Evolutionary conservation across 2,329 filamentous ascomycete genomes (phyloP), one percentile per base, ranked within the genome.

Genomic region (Hypocrella siamensis): DNA sequence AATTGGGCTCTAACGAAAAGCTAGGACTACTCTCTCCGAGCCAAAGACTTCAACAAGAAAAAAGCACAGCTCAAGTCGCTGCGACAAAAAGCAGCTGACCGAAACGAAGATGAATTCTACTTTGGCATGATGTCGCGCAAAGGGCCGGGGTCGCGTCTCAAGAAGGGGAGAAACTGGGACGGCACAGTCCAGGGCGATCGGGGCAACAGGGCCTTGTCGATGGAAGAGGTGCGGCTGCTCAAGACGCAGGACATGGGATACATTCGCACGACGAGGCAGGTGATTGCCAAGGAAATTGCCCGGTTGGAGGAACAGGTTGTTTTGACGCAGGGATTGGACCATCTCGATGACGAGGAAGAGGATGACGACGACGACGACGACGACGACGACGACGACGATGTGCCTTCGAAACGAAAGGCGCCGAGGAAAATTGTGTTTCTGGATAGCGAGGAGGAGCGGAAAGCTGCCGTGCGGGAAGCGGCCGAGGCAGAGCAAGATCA

Each of bases 101-200:
- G 73, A 42, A 79, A 79, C 52, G 74, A 78, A 32, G 75, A 80
- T 67, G 75, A 80, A 46, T 80, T 79, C 54, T 78, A 77, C 58
- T 77, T 71, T 46, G 72, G 70, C 39, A 80, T 80, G 75, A 58
- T 78, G 45, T 70, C 67, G 41, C 69, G 68, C 38, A 61, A 62
- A 35, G 71, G 71, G 8, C 65, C 70, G 4, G 62, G 65, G 5
- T 61, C 61, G 6, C 52, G 52, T 14, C 46, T 68, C 25, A 57
- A 63, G 40, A 57, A 50, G 40, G 70, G 60, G 34, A 67, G 61
- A 46, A 52, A 49, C 27, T 71, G 66, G 56, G 63, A 54, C 2
- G 73, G 72, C 21, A 70, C 61, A 0, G 62, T 74, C 0, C 56
- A 64, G 35, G 70, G 67, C 30, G 67, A 74, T 45, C 60, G 71